Evolutionary conservation across 352 stramenopile species (phyloP).

Genomic region (Globisporangium acanthophoron): DNA sequence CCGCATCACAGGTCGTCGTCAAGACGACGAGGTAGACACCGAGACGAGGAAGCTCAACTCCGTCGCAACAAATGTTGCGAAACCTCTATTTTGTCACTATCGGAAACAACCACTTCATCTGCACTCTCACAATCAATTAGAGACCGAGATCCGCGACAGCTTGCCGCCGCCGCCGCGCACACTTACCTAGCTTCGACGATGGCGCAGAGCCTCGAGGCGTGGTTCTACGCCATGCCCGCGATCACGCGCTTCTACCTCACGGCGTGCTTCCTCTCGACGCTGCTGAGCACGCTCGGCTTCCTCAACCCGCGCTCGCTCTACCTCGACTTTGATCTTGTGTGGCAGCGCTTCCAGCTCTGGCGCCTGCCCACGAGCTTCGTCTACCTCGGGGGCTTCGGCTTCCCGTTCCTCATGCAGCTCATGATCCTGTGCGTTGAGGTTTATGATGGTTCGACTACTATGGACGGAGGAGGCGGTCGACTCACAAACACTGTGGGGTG

Average conservation of each 20-base stretch:
- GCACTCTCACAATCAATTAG: too few species aligned
- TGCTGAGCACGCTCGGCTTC: slow-evolving; percentile 70
- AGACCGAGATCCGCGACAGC: too few species aligned
- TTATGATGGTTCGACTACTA: neutral
- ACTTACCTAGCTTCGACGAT: slow-evolving; percentile 18
- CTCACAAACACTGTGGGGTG: neutral
- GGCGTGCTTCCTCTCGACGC: slow-evolving; percentile 78
- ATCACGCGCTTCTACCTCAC: slow-evolving; percentile 85
- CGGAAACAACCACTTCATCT: too few species aligned
- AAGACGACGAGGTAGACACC: too few species aligned
- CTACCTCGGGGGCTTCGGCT: slow-evolving; percentile 84
- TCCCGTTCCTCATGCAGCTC: slow-evolving; percentile 88
- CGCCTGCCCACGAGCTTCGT: slow-evolving; percentile 86
- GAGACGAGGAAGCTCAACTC: too few species aligned
- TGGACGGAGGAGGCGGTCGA: neutral
- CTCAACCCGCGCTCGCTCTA: slow-evolving; percentile 81
- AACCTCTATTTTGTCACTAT: too few species aligned
- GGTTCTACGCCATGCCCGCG: slow-evolving; percentile 82
- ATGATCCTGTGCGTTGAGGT: slow-evolving; percentile 73
- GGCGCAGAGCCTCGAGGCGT: slow-evolving; percentile 71
- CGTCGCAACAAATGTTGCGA: too few species aligned
- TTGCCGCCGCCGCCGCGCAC: too few species aligned
- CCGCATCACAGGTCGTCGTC: too few species aligned
- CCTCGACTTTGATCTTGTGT: slow-evolving; percentile 82
- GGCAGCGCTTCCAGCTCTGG: slow-evolving; percentile 87